These are phyloP conservation scores for Suillus paluster DNA, from an alignment of 768 basidiomycete genomes.

Conservation along the genomic window DNA sequence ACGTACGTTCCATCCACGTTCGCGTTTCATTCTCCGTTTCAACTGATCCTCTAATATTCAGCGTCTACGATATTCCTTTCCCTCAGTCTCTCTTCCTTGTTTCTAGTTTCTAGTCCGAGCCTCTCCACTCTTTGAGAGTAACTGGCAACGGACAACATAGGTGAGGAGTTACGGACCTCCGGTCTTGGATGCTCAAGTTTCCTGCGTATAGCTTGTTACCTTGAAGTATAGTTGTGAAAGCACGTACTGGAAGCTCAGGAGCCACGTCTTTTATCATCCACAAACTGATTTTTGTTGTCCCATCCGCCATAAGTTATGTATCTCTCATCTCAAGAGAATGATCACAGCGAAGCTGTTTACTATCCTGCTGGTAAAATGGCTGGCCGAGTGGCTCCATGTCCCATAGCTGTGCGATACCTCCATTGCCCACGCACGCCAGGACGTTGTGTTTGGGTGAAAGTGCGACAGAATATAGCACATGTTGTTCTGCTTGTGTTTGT, in stretches of 20 bases:
- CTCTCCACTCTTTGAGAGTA: too few relatives aligned
- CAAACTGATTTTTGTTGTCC: not conserved
- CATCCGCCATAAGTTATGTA: not conserved
- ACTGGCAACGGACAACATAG: conserved; percentile 11
- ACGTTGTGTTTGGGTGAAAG: not conserved
- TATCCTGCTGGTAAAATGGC: not conserved
- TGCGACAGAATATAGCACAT: not conserved
- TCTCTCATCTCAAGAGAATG: not conserved
- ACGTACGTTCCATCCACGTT: too few relatives aligned
- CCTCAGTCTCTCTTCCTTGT: too few relatives aligned
- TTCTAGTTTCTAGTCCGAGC: too few relatives aligned
- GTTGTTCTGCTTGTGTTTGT: not conserved
- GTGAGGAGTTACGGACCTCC: conserved; percentile 54
- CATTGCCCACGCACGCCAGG: not conserved
- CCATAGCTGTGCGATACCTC: not conserved
- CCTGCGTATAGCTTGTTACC: not conserved
- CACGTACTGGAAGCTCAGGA: not conserved
- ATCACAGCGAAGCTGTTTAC: not conserved
- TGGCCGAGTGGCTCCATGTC: not conserved
- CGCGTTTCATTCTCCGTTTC: too few relatives aligned
- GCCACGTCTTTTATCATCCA: not conserved
- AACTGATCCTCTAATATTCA: too few relatives aligned
- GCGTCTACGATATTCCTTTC: too few relatives aligned
- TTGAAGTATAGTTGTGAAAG: not conserved
- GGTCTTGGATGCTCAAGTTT: conserved; percentile 67